Evolutionary conservation across 169 alveolate genomes (phyloP).

Genomic region (Plasmodium gaboni): DNA sequence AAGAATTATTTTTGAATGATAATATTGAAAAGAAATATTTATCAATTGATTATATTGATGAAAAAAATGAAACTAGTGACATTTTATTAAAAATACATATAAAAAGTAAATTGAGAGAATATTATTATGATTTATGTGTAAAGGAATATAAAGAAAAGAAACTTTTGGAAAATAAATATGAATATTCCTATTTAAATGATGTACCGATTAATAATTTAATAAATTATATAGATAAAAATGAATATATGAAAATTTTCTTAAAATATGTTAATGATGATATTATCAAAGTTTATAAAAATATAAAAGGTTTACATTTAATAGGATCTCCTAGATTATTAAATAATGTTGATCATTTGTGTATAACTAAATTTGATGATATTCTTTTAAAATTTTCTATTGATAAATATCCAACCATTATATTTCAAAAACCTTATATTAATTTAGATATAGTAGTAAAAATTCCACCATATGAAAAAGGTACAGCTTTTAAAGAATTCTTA

Average conservation of each 20-base stretch:
- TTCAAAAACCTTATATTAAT: constrained; percentile 27
- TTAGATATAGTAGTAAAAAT: constrained; percentile 35
- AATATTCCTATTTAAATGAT: constrained; percentile 60
- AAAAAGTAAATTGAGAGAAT: constrained; percentile 51
- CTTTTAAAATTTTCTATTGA: constrained; percentile 47
- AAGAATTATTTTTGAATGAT: constrained; percentile 7
- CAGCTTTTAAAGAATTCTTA: constrained; percentile 64
- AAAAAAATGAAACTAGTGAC: constrained; percentile 64
- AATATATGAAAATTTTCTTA: constrained; percentile 36
- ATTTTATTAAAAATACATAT: constrained; percentile 34
- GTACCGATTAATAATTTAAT: constrained; percentile 66
- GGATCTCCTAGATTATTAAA: constrained; percentile 62
- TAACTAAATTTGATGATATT: constrained; percentile 57
- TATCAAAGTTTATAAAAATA: constrained; percentile 40
- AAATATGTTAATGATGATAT: constrained; percentile 55
- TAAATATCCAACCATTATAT: constrained; percentile 57
- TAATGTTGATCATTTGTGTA: constrained; percentile 49
- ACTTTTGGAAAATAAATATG: constrained; percentile 68
- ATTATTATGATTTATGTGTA: constrained; percentile 63
- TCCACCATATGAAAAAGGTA: constrained; percentile 72
- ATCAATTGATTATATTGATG: constrained; percentile 43
- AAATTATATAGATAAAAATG: constrained; percentile 65
- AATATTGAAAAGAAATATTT: constrained; percentile 23
- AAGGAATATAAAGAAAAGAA: constrained; percentile 42
- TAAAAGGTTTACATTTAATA: constrained; percentile 55